phyloP scores from a whole-genome alignment of 768 basidiomycete genomes.

The Ephemerocybe angulata region DNA sequence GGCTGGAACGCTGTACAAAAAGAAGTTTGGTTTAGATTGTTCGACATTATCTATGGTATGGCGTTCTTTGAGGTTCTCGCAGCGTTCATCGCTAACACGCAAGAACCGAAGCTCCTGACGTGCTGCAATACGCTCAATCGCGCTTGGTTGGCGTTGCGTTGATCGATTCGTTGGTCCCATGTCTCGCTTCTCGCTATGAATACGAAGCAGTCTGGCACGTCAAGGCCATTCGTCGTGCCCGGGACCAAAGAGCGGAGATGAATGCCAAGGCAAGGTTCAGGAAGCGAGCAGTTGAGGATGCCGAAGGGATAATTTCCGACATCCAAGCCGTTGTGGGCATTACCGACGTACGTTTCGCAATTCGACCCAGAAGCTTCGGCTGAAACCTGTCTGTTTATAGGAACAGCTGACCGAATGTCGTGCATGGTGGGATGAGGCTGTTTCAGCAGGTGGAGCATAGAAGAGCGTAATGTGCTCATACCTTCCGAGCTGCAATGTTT shows the following conservation, averaged over 20 bases:
- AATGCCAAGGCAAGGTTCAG: constrained; percentile 11
- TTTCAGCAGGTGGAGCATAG: not conserved
- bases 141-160: constrained; percentile 53
- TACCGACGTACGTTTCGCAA: constrained; percentile 31
- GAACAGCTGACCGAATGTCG: constrained; percentile 7
- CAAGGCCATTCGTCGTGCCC: constrained; percentile 4
- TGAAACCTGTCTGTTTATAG: not conserved
- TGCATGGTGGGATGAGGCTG: constrained; percentile 6
- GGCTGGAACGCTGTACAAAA: constrained; percentile 47
- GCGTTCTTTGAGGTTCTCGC: not conserved
- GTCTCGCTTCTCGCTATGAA: constrained; percentile 36
- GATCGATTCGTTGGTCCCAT: constrained; percentile 38
- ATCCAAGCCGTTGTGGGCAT: constrained; percentile 32
- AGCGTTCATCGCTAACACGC: not conserved
- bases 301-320: constrained; percentile 36
- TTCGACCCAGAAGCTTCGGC: not conserved
- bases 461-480: not conserved
- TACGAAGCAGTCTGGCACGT: constrained; percentile 27
- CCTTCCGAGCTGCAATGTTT: not conserved
- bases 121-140: constrained; percentile 50
- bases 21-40: constrained; percentile 51
- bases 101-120: constrained; percentile 42
- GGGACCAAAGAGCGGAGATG: not conserved
- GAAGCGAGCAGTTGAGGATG: constrained; percentile 26
- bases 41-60: constrained; percentile 38